Evolutionary conservation across 441 rosid species (phyloP).

Genomic region (Syzygium syzygioides): DNA sequence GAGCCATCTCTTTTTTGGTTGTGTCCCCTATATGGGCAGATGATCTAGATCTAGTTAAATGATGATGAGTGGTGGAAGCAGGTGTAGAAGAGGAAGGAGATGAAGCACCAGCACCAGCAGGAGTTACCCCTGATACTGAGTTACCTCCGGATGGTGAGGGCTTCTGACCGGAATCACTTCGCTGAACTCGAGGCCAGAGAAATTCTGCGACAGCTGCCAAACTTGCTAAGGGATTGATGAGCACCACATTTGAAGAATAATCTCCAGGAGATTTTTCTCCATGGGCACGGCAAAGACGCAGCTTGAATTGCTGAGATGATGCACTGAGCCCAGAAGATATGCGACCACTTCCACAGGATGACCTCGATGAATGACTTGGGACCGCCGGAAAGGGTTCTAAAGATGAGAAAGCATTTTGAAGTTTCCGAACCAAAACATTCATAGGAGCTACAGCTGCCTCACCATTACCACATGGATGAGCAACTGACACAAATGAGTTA

Average conservation of each 20-base stretch:
- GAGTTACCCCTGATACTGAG: constrained; percentile 56
- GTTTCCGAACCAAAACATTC: constrained; percentile 92
- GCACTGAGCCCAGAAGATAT: constrained; percentile 97
- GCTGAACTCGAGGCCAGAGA: constrained; percentile 98
- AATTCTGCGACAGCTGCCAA: constrained; percentile 94
- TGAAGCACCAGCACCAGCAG: constrained; percentile 53
- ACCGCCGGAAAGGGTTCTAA: constrained; percentile 97
- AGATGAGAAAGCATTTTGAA: constrained; percentile 93
- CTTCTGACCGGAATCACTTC: constrained; percentile 82
- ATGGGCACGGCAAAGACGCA: constrained; percentile 93
- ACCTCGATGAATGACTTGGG: constrained; percentile 87
- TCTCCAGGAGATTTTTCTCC: constrained; percentile 95
- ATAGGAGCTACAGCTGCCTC: constrained; percentile 53
- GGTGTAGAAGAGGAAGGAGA: constrained; percentile 81
- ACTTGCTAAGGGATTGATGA: constrained; percentile 98
- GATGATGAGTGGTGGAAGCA: constrained; percentile 56
- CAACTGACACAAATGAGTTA: constrained; percentile 64
- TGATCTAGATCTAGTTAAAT: constrained; percentile 80
- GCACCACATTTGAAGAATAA: constrained; percentile 90
- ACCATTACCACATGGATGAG: constrained; percentile 59
- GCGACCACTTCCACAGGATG: constrained; percentile 88
- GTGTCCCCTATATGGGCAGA: constrained; percentile 75
- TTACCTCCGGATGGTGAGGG: constrained; percentile 57
- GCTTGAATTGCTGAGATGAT: constrained; percentile 89
- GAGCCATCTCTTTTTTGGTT: constrained; percentile 56